Evolutionary conservation across 345 rosid genomes (phyloP), one percentile per base, ranked within the genome.

Genomic region (Carallia brachiata): DNA sequence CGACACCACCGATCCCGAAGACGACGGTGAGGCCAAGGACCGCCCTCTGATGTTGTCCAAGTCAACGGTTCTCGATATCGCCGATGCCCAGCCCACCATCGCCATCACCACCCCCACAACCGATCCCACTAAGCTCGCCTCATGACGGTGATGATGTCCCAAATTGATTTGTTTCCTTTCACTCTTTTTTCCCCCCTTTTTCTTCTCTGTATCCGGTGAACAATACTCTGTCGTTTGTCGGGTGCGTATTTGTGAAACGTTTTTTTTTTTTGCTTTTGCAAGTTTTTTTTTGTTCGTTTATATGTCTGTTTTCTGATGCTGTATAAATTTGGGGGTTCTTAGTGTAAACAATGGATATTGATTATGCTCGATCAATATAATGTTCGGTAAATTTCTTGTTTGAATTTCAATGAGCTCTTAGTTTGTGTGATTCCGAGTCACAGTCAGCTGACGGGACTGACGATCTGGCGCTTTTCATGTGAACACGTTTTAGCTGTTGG

Each of bases 21-120:
- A 78, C 40, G 89, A 84, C 36, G 93, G 83, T 2, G 89, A 84
- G 69, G 84, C 87, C 55, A 77, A 69, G 61, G 86, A 82, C 52
- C 79, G 81, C 56, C 90, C 90, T 47, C 86, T 86, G 69, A 70
- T 84, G 78, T 69, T 84, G 70, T 50, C 86, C 71, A 76, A 75
- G 53, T 70, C 85, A 64, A 17, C 67, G 2, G 48, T 47, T 17
- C 73, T 52, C 39, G 76, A 73, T 7, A 61, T 52, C 67, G 55
- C 71, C 17, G 39, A 61, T 54, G 39, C 52, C 39, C 37, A 19
- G 40, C 68, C 57, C 6, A 8, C 73, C 58, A 47, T 69, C 70
- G 44, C 75, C 66, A 57, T 79, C 60, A 4, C 72, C 62, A 1
- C 69, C 67, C 34, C 34, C 4, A 5, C 70, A 53, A 23, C 77